phyloP scores from a whole-genome alignment of 2,329 filamentous ascomycete genomes.

The Apiospora koreana region DNA sequence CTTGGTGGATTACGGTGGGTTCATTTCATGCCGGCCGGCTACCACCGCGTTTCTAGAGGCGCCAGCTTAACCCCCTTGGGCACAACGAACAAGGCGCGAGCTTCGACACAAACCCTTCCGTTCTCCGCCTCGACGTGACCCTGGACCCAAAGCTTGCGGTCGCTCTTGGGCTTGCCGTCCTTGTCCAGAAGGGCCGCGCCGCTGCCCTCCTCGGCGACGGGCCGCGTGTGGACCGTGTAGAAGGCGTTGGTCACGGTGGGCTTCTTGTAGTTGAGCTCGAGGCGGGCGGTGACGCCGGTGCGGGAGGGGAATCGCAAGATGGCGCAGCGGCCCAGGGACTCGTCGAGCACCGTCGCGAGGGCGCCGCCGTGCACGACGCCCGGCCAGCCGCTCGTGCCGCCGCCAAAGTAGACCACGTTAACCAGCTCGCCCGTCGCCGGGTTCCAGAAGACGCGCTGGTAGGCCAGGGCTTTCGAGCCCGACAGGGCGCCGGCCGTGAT shows the following conservation, averaged over 20 bases:
- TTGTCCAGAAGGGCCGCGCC: conserved; percentile 14
- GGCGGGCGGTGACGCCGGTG: conserved; percentile 56
- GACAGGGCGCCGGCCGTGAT: conserved; percentile 45
- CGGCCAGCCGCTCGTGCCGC: conserved; percentile 69
- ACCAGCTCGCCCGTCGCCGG: conserved; percentile 56
- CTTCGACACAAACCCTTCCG: conserved; percentile 60
- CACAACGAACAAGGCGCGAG: conserved; percentile 60
- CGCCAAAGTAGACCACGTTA: conserved; percentile 68
- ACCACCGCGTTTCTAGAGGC: conserved; percentile 41
- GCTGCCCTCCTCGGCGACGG: conserved; percentile 34
- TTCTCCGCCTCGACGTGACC: conserved; percentile 54
- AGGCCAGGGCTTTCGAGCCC: conserved; percentile 44
- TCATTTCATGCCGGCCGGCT: neutral
- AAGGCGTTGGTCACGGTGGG: conserved; percentile 62
- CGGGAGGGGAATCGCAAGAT: conserved; percentile 47
- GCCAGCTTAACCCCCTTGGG: conserved; percentile 48
- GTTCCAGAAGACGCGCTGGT: conserved; percentile 67
- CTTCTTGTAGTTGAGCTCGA: conserved; percentile 63
- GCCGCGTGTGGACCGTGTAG: conserved; percentile 60
- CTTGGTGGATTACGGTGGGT: neutral
- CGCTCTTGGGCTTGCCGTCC: conserved; percentile 30
- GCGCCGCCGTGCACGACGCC: conserved; percentile 71
- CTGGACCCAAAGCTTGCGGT: conserved; percentile 55
- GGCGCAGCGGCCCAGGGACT: conserved; percentile 66
- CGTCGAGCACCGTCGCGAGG: conserved; percentile 68